Evolutionary conservation across 192 early-diverging fungal species (phyloP), one percentile per base, ranked within the genome.

Genomic region (Entomortierella beljakovae): DNA sequence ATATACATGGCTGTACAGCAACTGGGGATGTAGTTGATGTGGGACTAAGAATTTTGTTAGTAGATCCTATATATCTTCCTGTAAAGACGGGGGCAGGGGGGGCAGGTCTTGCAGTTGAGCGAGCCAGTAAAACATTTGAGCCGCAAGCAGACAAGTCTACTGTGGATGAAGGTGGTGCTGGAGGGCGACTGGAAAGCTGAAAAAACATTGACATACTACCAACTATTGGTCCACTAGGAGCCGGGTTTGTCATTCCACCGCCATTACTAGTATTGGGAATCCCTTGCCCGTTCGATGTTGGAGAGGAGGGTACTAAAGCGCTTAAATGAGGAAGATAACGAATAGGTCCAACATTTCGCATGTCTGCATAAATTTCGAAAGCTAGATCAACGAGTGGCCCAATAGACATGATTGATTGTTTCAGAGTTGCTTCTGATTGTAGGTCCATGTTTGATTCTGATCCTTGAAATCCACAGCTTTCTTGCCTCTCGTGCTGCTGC

Each of bases 361-460:
- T 74, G 7, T 74, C 71, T 11, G 71, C 62, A 54, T 64, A 74
- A 11, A 74, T 66, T 29, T 74, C 71, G 25, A 74, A 74, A 7
- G 56, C 71, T 34, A 74, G 16, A 28, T 74, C 71, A 7, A 74
- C 42, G 29, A 74, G 32, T 8, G 48, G 71, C 8, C 71, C 57
- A 23, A 74, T 53, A 1, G 57, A 32, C 58, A 70, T 70, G 29
- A 28, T 8, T 29, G 5, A 16, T 28, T 40, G 57, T 40, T 40
- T 40, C 13, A 13, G 4, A 22, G 40, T 20, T 9, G 13, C 38
- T 43, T 32, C 11, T 66, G 50, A 33, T 64, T 31, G 6, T 55
- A 11, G 26, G 33, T 25, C 3, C 35, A 54, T 11, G 13, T 3
- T 3, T 34, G 35, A 16, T 38, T 34, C 16, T 6, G 25, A 23